Evolutionary conservation across 2,329 filamentous ascomycete species (phyloP), one percentile per base, ranked within the genome.

Genomic region (Drechslerella coelobrocha): DNA sequence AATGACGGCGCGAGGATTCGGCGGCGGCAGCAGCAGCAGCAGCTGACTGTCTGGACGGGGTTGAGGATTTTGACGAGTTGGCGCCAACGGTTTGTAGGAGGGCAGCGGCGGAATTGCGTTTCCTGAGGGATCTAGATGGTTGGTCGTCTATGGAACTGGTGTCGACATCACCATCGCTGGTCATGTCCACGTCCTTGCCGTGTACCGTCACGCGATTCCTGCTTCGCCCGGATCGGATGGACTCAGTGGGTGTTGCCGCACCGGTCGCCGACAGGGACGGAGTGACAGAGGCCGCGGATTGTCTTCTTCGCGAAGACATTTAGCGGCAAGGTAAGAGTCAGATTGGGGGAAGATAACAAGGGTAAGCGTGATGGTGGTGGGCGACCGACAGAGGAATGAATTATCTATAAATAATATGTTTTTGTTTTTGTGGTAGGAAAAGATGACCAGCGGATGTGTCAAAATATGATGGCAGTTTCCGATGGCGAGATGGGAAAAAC

Each of bases 131-230:
- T 5, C 65, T 52, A 27, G 65, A 34, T 21, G 65, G 57, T 52
- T 61, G 56, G 57, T 69, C 65, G 48, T 69, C 65, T 17, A 69
- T 24, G 17, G 65, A 61, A 52, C 51, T 57, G n/a, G 50, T 50
- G 57, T 69, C 65, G 34, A 24, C 57, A 37, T 69, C 65, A 37
- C 65, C 65, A 43, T 69, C 65, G 45, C 65, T 69, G 57, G 57
- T 57, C 56, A 69, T 62, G 57, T 69, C 65, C 65, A 69, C 65
- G 65, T 69, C 65, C 21, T 69, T 69, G 48, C 65, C 65, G 65
- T 69, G 65, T 19, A 69, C 65, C 12, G 65, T 69, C 29, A 69
- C 65, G 65, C 65, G 65, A 69, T 69, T 69, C 51, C 65, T 31
- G 19, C 45, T 55, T 17, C 65, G 51, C 21, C 65, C 57, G 48